Percentiles rank a stretch among this genome's conserved stretches.
phyloP scores from a whole-genome alignment of 108 stramenopile genomes.

The Cyclotella sp. region DNA sequence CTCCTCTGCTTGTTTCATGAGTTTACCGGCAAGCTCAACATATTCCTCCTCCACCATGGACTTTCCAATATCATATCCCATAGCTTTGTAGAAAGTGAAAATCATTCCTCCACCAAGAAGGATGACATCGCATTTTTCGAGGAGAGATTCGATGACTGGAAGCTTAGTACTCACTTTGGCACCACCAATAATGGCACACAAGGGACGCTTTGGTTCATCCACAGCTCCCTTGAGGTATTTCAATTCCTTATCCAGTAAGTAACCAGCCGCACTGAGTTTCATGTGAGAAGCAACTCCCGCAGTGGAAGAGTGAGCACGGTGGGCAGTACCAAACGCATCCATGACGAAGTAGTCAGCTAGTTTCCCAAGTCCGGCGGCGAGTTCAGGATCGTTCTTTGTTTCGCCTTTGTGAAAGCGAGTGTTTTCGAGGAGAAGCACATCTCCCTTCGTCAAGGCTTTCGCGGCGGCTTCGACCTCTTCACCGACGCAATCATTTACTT shows the following conservation, averaged over 20 bases:
- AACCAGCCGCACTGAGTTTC: conserved; percentile 85
- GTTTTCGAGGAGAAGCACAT: conserved; percentile 95
- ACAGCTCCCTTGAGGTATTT: conserved; percentile 98
- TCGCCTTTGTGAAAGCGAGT: conserved; percentile 95
- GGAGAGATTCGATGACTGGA: conserved; percentile 95
- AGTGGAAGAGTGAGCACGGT: conserved; percentile 97
- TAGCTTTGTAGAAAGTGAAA: conserved; percentile 98
- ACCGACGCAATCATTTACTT: conserved; percentile 90
- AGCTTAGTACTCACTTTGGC: conserved; percentile 99
- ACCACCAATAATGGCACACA: conserved; percentile 98
- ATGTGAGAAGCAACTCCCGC: conserved; percentile 91
- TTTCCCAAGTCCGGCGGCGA: conserved; percentile 85
- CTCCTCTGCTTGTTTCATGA: conserved; percentile 95
- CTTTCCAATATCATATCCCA: conserved; percentile 90
- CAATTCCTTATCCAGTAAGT: conserved; percentile 94
- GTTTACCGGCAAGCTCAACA: conserved; percentile 84
- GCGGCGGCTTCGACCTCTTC: conserved; percentile 89
- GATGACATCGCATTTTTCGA: conserved; percentile 96
- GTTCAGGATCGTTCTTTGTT: conserved; percentile 85
- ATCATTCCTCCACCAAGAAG: conserved; percentile 99
- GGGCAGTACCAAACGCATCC: conserved; percentile 99
- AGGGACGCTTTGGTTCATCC: conserved; percentile 93
- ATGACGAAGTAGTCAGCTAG: conserved; percentile 95
- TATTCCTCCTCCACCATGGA: conserved; percentile 94
- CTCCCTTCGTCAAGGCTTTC: conserved; percentile 66